Evolutionary conservation across 1,284 basidiomycete species (phyloP).

Genomic region (Cutaneotrichosporon spelunceum): DNA sequence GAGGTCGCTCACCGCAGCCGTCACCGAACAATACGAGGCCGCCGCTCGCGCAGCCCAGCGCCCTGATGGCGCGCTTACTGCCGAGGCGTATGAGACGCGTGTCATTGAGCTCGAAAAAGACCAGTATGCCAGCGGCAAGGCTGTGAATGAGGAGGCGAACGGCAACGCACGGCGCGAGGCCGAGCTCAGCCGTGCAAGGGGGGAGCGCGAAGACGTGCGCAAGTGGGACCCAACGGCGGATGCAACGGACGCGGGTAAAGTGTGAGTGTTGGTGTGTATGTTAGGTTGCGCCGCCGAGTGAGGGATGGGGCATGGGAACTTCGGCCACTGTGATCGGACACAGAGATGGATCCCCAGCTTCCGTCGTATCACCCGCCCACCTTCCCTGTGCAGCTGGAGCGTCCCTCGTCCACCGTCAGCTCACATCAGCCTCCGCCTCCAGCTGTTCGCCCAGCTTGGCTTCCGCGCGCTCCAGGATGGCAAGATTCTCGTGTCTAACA

Average conservation of each 20-base stretch:
- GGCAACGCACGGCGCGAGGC: conserved; percentile 37
- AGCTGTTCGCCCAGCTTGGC: conserved; percentile 38
- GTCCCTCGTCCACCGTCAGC: not conserved
- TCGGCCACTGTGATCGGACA: too few species aligned
- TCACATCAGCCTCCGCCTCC: conserved; percentile 35
- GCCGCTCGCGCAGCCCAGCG: conserved; percentile 39
- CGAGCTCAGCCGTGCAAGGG: conserved; percentile 36
- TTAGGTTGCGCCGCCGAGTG: not conserved
- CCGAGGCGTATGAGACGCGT: conserved; percentile 37
- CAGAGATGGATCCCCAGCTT: not conserved
- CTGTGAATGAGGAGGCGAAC: conserved; percentile 43
- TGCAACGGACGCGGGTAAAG: conserved; percentile 31
- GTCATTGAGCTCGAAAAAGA: conserved; percentile 38
- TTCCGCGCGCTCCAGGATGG: conserved; percentile 33
- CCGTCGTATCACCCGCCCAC: not conserved
- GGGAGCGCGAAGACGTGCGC: conserved; percentile 38
- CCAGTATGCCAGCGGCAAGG: conserved; percentile 38
- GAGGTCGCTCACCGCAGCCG: not conserved
- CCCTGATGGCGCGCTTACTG: conserved; percentile 35
- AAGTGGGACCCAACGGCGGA: conserved; percentile 32
- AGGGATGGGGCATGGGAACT: not conserved
- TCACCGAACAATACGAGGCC: conserved; percentile 7
- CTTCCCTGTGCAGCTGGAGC: not conserved
- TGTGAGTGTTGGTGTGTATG: conserved; percentile 30
- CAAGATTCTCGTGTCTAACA: conserved; percentile 45